Evolutionary conservation across 78 protist species (phyloP).

Genomic region (Dictyostelium discoideum): DNA sequence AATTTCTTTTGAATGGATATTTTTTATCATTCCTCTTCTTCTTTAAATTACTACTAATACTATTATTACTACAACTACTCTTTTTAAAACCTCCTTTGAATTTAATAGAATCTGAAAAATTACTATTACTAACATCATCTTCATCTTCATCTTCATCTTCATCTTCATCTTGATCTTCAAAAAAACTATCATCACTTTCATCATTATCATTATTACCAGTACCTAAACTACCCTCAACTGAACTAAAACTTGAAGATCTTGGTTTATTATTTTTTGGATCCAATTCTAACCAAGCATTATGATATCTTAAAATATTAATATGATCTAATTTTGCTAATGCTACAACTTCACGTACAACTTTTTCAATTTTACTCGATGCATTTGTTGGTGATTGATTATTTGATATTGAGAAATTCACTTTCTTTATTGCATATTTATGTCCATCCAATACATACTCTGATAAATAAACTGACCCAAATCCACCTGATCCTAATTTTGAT

Average conservation of each 20-base stretch:
- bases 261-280: not conserved
- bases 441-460: conserved; percentile 9
- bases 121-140: not conserved
- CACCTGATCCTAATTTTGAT: conserved; percentile 36
- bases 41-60: not conserved
- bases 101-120: not conserved
- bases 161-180: too few relatives aligned
- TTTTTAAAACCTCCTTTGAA: not conserved
- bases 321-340: conserved; percentile 67
- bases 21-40: not conserved
- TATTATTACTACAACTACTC: not conserved
- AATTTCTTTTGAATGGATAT: not conserved
- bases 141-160: not conserved
- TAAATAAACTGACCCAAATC: conserved; percentile 53
- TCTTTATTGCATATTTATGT: conserved; percentile 43
- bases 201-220: not conserved
- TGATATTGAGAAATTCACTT: conserved; percentile 24
- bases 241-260: conserved; percentile 1
- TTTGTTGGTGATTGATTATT: not conserved
- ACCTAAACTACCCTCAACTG: conserved; percentile 52
- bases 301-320: conserved; percentile 51
- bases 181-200: not conserved
- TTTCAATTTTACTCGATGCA: conserved; percentile 16
- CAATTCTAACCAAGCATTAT: conserved; percentile 56
- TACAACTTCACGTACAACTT: conserved; percentile 39